Conservation (phyloP, 805 yeast genomes). For the Nematodospora valgi region DNA sequence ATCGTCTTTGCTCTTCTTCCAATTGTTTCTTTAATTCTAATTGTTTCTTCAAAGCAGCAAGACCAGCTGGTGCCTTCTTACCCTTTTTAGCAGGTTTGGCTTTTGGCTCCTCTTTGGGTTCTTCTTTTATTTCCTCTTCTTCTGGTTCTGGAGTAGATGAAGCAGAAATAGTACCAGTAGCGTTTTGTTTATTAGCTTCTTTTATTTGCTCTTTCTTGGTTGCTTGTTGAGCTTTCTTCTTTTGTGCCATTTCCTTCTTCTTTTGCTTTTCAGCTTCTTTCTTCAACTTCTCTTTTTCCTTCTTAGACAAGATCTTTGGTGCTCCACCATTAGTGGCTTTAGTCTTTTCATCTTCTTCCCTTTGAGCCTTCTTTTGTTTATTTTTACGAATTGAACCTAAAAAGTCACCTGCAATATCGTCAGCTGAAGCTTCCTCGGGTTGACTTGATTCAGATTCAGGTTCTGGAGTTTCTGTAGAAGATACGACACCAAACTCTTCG, state of each 20-base stretch:
- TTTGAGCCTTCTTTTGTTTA: conserved; percentile 71
- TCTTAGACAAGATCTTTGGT: conserved; percentile 81
- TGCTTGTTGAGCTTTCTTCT: conserved; percentile 71
- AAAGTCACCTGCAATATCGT: conserved; percentile 57
- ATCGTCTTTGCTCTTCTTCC: conserved; percentile 76
- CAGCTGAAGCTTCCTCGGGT: conserved; percentile 17
- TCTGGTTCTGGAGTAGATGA: conserved; percentile 32
- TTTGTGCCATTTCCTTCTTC: conserved; percentile 86
- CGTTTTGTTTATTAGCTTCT: conserved; percentile 43
- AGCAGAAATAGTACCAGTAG: conserved; percentile 30
- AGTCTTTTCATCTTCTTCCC: conserved; percentile 60
- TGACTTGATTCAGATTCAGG: conserved; percentile 28
- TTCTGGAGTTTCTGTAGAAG: conserved; percentile 31
- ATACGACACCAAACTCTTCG: conserved; percentile 35
- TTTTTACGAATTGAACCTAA: conserved; percentile 79
- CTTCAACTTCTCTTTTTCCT: conserved; percentile 92
- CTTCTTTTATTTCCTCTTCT: conserved; percentile 18
- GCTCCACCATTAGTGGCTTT: conserved; percentile 54
- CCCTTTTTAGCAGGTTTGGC: conserved; percentile 49
- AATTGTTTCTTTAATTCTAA: conserved; percentile 82
- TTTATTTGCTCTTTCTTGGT: conserved; percentile 57
- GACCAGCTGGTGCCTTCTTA: conserved; percentile 84
- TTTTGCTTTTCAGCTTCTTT: conserved; percentile 87
- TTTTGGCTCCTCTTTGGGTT: conserved; percentile 33
- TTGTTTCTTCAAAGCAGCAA: conserved; percentile 88